Evolutionary conservation across 768 basidiomycete species (phyloP).

Genomic region (Lactarius hengduanensis): DNA sequence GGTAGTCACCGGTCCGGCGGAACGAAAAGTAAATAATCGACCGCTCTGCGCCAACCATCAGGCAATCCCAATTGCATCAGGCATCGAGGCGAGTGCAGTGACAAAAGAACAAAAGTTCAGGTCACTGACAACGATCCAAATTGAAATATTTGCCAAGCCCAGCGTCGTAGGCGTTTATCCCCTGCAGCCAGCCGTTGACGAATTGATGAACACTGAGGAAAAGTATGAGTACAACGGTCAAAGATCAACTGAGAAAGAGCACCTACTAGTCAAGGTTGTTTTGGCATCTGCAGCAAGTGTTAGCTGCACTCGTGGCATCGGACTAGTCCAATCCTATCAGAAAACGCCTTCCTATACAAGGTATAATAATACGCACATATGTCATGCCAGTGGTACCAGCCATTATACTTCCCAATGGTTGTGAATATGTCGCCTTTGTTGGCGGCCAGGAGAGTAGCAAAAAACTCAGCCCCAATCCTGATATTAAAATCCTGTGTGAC

Average conservation of each 20-base stretch:
- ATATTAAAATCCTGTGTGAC: slow-evolving; percentile 65
- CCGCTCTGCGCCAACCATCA: background rate
- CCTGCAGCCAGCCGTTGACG: slow-evolving; percentile 70
- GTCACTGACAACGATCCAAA: slow-evolving; percentile 40
- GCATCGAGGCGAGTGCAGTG: background rate
- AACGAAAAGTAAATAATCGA: background rate
- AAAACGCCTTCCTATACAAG: background rate
- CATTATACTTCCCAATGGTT: slow-evolving; percentile 74
- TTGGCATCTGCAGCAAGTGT: slow-evolving; percentile 67
- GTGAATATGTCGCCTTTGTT: slow-evolving; percentile 54
- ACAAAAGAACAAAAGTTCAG: no score
- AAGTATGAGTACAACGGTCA: background rate
- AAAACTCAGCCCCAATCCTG: slow-evolving; percentile 59
- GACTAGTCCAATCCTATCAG: slow-evolving; percentile 35
- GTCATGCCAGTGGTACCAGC: slow-evolving; percentile 64
- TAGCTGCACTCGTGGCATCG: slow-evolving; percentile 57
- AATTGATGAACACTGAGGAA: slow-evolving; percentile 58
- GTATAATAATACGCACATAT: slow-evolving; percentile 41
- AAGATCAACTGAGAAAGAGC: background rate
- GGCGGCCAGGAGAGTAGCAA: slow-evolving; percentile 47
- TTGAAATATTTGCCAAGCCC: slow-evolving; percentile 69
- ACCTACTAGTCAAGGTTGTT: slow-evolving; percentile 86
- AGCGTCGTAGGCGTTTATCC: slow-evolving; percentile 50
- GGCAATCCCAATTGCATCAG: slow-evolving; percentile 1
- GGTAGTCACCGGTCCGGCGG: slow-evolving; percentile 9